phyloP scores from a whole-genome alignment of 192 early-diverging fungal genomes.

The Coemansia sp. region DNA sequence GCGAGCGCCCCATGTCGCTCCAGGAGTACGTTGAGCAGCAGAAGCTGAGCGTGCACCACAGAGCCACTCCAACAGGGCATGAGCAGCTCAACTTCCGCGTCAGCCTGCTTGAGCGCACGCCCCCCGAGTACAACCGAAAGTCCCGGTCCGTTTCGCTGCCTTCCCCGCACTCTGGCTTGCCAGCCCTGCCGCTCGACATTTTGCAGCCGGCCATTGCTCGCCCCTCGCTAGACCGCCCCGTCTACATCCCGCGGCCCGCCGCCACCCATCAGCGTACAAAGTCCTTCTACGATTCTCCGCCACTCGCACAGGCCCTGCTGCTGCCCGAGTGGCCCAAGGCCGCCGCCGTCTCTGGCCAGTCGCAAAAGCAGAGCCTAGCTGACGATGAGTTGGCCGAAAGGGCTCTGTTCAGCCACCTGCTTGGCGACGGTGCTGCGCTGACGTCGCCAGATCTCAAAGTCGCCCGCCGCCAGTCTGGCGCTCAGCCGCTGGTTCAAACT shows the following conservation, averaged over 20 bases:
- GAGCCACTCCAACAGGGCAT: constrained; percentile 16
- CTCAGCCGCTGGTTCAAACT: constrained; percentile 3
- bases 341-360: neutral
- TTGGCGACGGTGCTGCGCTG: constrained; percentile 51
- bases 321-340: constrained; percentile 16
- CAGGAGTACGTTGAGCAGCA: constrained; percentile 52
- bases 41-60: constrained; percentile 1
- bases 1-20: constrained; percentile 20
- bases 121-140: constrained; percentile 10
- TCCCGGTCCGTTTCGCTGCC: constrained; percentile 41
- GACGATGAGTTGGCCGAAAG: constrained; percentile 34
- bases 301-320: constrained; percentile 39
- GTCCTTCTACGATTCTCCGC: constrained; percentile 42
- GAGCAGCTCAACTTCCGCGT: constrained; percentile 56
- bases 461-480: constrained; percentile 23
- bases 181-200: neutral
- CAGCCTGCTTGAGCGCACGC: constrained; percentile 38
- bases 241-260: neutral
- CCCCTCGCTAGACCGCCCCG: neutral
- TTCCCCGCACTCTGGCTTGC: constrained; percentile 9
- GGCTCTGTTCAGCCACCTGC: constrained; percentile 39
- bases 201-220: constrained; percentile 6
- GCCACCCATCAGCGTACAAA: constrained; percentile 30
- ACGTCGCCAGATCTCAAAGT: constrained; percentile 19
- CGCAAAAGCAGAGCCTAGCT: constrained; percentile 11